Evolutionary conservation across 2,329 filamentous ascomycete genomes (phyloP).

Genomic region (Penicillium hordei): DNA sequence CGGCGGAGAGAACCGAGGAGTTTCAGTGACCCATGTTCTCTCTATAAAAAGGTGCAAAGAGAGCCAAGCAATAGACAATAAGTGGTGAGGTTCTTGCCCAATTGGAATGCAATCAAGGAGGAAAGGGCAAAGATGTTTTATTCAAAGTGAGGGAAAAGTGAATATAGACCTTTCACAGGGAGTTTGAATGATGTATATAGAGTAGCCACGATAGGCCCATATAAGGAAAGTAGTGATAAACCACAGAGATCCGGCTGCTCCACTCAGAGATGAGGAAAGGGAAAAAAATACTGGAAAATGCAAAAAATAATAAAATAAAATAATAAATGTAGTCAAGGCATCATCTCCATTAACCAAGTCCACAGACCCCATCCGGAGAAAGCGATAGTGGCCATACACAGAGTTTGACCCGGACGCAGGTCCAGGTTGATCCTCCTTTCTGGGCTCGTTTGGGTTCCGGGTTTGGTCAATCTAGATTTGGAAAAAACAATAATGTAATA

Average conservation of each 20-base stretch:
- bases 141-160: slow-evolving; percentile 11
- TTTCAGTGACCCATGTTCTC: slow-evolving; percentile 17
- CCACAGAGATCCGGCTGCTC: slow-evolving; percentile 9
- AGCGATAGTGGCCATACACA: slow-evolving; percentile 28
- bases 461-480: slow-evolving; percentile 31
- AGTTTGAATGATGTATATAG: slow-evolving; percentile 28
- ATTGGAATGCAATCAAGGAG: slow-evolving; percentile 16
- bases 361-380: slow-evolving; percentile 33
- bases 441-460: slow-evolving; percentile 35
- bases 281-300: slow-evolving; percentile 4
- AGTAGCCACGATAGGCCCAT: slow-evolving; percentile 24
- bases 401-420: slow-evolving; percentile 43
- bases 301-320: slow-evolving; percentile 35
- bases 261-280: slow-evolving; percentile 5
- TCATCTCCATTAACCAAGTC: slow-evolving; percentile 29
- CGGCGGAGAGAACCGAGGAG: slow-evolving; percentile 11
- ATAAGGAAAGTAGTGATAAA: slow-evolving; percentile 19
- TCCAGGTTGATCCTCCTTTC: slow-evolving; percentile 43
- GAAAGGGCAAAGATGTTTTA: background rate
- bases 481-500: slow-evolving; percentile 10
- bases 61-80: background rate
- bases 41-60: slow-evolving; percentile 3
- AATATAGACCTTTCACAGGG: slow-evolving; percentile 18
- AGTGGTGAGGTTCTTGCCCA: background rate
- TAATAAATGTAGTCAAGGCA: slow-evolving; percentile 36